A percentile compares a stretch with the other conserved stretches of the same genome.
phyloP scores from a whole-genome alignment of 495 filamentous ascomycete species.

The Hyaloscypha hepaticicola region DNA sequence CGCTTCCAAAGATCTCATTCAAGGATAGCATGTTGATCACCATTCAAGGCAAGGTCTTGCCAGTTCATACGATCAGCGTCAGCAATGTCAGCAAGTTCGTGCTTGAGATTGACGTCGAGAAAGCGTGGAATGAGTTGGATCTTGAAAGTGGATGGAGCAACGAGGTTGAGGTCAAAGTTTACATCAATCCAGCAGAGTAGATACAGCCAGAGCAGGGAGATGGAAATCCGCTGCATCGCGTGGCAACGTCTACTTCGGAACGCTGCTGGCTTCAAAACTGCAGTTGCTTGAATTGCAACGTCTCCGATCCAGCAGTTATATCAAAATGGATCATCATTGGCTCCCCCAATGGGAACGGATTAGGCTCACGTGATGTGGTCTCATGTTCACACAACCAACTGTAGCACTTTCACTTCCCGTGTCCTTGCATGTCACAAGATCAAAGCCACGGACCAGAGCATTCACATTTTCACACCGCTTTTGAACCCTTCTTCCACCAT shows the following conservation, averaged over 20 bases:
- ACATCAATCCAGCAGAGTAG: conserved; percentile 33
- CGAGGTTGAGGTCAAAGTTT: conserved; percentile 73
- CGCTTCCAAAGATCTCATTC: conserved; percentile 57
- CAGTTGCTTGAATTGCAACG: not conserved
- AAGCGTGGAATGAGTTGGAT: conserved; percentile 75
- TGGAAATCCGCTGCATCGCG: too few relatives aligned
- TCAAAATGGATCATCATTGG: not conserved
- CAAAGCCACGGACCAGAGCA: too few relatives aligned
- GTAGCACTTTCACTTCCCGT: too few relatives aligned
- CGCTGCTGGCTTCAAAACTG: not conserved
- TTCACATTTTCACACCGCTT: not conserved
- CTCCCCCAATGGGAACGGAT: too few relatives aligned
- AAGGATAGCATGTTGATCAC: conserved; percentile 71
- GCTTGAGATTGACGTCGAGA: conserved; percentile 72
- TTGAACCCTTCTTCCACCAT: not conserved
- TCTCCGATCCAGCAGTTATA: not conserved
- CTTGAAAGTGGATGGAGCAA: conserved; percentile 78
- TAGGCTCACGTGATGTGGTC: too few relatives aligned
- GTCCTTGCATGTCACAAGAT: too few relatives aligned
- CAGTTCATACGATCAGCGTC: conserved; percentile 60
- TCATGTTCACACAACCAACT: too few relatives aligned
- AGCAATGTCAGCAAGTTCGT: conserved; percentile 56
- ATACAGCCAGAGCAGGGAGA: too few relatives aligned
- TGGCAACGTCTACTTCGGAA: too few relatives aligned
- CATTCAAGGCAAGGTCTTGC: conserved; percentile 68